Base-by-base conservation (phyloP, 495 filamentous ascomycete genomes). In the Halenospora varia region DNA sequence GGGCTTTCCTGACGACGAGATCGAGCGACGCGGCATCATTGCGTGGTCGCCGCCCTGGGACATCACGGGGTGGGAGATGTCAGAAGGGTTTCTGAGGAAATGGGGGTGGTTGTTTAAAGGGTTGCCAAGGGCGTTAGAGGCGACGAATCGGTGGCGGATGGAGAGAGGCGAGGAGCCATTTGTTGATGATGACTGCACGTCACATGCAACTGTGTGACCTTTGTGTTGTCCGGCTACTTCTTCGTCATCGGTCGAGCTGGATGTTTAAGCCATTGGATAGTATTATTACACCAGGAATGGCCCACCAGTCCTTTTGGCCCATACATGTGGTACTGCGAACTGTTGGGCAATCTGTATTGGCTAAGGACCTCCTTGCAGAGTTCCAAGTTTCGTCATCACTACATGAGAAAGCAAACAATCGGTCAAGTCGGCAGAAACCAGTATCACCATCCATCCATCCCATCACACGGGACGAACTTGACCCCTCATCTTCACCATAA, bases 21-120 rank as follows among this genome's bases (percentile, higher is more conserved):
- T 73, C 51, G 66, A 73, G 62, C 68, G 65, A 44, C 65, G 71
- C 51, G 74, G 73, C 25, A 64, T 75, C 11, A 68, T 75, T 65
- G 66, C 69, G 41, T 75, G 74, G 74, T 71, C 66, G 25, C 72
- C 71, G 29, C 72, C 73, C 47, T 77, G 72, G 71, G 65, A 74
- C 40, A 69, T 71, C 51, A 67, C 63, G 4, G 72, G 73, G 24
- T 77, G 74, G 75, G 75, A 77, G 61, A 69, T 76, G 64, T 70
- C 72, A 35, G 71, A 73, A 65, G 74, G 72, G 26, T 78, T 78
- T 68, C 46, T 75, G 60, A 66, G 51, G 54, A 76, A 72, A 64
- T 78, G 75, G 75, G 68, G 70, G 26, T 75, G 69, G 71, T 62
- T 71, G 61, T 42, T 75, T 35, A 56, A 63, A 46, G 73, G 68